Evolutionary conservation across 2,329 filamentous ascomycete genomes (phyloP), one percentile per base, ranked within the genome.

Genomic region (Knufia petricola): DNA sequence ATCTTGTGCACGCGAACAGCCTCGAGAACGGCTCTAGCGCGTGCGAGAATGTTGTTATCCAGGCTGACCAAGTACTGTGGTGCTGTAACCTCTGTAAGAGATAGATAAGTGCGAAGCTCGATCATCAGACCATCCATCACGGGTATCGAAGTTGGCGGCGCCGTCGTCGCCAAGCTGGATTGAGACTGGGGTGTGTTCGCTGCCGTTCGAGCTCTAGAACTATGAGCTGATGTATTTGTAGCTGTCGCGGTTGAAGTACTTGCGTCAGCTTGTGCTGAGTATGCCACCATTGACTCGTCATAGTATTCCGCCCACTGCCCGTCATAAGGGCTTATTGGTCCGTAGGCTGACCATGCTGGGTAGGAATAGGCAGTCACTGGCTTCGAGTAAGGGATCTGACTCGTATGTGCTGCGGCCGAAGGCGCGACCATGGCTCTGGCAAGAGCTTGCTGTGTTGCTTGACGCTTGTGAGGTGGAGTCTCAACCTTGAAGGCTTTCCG

Each of bases 1-100:
- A 64, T 53, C 43, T 60, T 59, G 26, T 55, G 52, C 13, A 55
- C 45, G n/a, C 61, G 58, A 30, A 65, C 50, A 30, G 57, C 58
- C 39, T 60, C 60, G 10, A 66, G 56, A n/a, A 66, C 48, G 15
- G 60, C 58, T 31, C 53, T 51, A 19, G 58, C 60, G 36, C 57
- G 54, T 20, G 58, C 58, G 13, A 60, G 52, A 7, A 58, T 48
- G 12, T 52, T 40, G 17, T 49, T 20, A 19, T 59, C 52, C 26
- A 59, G 23, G 15, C 32, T 20, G 26, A 48, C 31, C 12, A 59
- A 41, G n/a, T 52, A 20, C 55, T 59, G 30, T 47, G 47, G 2
- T 21, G 37, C 26, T 4, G 30, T 8, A 42, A 46, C 43, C 21
- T 48, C 23, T 15, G 53, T 12, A 52, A 57, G 21, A 52, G 39